These are phyloP conservation scores for Atalantia buxifolia DNA, from an alignment of 345 rosid species.

Conservation along the genomic window DNA sequence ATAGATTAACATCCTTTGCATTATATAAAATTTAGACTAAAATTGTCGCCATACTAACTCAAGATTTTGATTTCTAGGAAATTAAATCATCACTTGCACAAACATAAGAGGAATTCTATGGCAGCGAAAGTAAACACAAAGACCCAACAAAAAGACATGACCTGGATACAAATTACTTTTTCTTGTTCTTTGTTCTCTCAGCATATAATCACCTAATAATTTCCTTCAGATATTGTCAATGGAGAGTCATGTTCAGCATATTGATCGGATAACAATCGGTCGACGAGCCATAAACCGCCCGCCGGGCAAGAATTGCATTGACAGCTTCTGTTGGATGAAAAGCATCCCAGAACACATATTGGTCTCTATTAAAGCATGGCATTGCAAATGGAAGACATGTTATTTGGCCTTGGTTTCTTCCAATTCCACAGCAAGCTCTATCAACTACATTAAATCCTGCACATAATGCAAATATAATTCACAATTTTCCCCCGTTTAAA, in stretches of 20 bases:
- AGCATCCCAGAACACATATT: slow-evolving; percentile 86
- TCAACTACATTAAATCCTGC: slow-evolving; percentile 72
- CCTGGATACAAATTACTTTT: not conserved
- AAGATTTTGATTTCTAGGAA: not conserved
- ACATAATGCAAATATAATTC: not conserved
- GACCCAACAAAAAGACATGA: not conserved
- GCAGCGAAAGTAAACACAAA: not conserved
- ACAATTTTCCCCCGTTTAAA: too few relatives aligned
- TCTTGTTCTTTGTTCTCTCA: not conserved
- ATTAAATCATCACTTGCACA: not conserved
- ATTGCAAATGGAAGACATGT: slow-evolving; percentile 61
- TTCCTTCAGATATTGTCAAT: slow-evolving; percentile 16
- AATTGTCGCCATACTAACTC: not conserved
- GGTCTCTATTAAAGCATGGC: slow-evolving; percentile 57
- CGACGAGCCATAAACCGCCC: slow-evolving; percentile 66
- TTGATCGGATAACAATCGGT: slow-evolving; percentile 66
- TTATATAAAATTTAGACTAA: too few relatives aligned
- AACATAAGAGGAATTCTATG: not conserved
- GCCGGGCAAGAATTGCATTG: slow-evolving; percentile 44
- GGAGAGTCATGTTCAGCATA: slow-evolving; percentile 62
- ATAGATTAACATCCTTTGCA: too few relatives aligned
- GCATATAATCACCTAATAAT: not conserved
- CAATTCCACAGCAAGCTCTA: slow-evolving; percentile 77
- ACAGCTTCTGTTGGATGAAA: slow-evolving; percentile 89
- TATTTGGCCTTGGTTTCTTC: slow-evolving; percentile 61